These are phyloP conservation scores for Nemania serpens DNA, from an alignment of 2,329 filamentous ascomycete genomes.

Conservation along the genomic window DNA sequence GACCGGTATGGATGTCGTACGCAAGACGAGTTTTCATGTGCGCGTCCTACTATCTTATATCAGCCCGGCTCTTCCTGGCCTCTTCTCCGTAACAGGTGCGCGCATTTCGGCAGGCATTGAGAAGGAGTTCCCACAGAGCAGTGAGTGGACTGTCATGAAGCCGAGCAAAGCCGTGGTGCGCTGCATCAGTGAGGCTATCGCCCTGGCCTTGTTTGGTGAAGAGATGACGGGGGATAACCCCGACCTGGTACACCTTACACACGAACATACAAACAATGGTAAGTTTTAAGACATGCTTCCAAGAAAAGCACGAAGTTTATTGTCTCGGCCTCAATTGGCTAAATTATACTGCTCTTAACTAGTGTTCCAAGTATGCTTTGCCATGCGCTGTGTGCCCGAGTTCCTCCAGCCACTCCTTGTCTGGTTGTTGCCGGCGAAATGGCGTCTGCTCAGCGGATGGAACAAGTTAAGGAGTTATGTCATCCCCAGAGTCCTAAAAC, in stretches of 20 bases:
- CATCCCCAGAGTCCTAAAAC: conserved; percentile 4
- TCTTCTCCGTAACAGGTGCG: not conserved
- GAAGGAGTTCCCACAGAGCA: not conserved
- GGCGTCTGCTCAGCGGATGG: conserved; percentile 12
- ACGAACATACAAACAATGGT: conserved; percentile 16
- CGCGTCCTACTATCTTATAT: conserved; percentile 1
- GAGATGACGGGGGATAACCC: not conserved
- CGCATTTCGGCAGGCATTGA: not conserved
- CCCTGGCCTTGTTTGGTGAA: conserved; percentile 13
- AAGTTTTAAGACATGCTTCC: not conserved
- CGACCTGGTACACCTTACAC: conserved; percentile 1
- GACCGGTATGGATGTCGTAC: conserved; percentile 4
- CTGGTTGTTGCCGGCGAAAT: conserved; percentile 22
- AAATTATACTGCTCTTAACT: not conserved
- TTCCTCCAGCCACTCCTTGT: conserved; percentile 16
- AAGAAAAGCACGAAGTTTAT: too few species aligned
- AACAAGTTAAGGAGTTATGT: conserved; percentile 2
- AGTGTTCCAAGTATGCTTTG: conserved; percentile 11
- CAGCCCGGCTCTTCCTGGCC: conserved; percentile 4
- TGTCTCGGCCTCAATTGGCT: too few species aligned
- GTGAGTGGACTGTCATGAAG: conserved; percentile 6
- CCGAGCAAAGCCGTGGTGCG: not conserved
- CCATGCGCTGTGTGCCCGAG: conserved; percentile 6
- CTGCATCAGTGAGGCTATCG: conserved; percentile 18
- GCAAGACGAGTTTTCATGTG: conserved; percentile 14